Base-by-base conservation (phyloP, 768 basidiomycete species). In the Psilocybe cubensis region DNA sequence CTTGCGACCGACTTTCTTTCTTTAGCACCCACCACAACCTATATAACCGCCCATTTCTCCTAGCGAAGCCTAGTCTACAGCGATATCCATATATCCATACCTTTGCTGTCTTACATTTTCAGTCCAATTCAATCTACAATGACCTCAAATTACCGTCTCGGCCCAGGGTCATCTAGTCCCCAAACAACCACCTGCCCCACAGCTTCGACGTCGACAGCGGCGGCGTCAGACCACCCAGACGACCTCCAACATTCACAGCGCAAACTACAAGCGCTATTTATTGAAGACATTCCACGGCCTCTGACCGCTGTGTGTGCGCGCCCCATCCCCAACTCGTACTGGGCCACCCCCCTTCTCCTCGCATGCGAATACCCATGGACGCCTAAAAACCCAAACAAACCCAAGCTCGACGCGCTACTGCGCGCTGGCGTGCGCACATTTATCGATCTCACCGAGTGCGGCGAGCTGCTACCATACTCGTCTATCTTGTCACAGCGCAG, bases 361-460 rank as follows among this genome's bases (percentile, higher is more conserved):
- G 91, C 90, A 0, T 91, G 89, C 81, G 91, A 92, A 66, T 92
- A 91, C 70, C 90, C 90, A 1, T 92, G 87, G 84, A 74, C 83
- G 17, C 88, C 87, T 3, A 80, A 78, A 57, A 76, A 81, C 69
- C 73, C 78, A 7, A 69, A 76, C 58, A 79, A 77, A 53, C 87
- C 88, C 59, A 91, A 92, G 66, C 81, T 92, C 60, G 89, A 91
- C 73, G 83, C 84, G 0, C 79, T 92, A 49, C 83, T 92, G 23
- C 74, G 74, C 9, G 83, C 88, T 1, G 90, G 90, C 45, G 86
- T 91, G 7, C 86, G 88, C 58, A 91, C 90, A 4, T 92, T 92
- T 71, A 86, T 92, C 69, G 91, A 92, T 74, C 83, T 92, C 66
- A 92, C 90, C n/a, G 90, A 92, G 64, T 75, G 75, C n/a, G 86